These are phyloP conservation scores for Pyrus hybrid DNA, from an alignment of 331 rosid genomes.

Conservation along the genomic window DNA sequence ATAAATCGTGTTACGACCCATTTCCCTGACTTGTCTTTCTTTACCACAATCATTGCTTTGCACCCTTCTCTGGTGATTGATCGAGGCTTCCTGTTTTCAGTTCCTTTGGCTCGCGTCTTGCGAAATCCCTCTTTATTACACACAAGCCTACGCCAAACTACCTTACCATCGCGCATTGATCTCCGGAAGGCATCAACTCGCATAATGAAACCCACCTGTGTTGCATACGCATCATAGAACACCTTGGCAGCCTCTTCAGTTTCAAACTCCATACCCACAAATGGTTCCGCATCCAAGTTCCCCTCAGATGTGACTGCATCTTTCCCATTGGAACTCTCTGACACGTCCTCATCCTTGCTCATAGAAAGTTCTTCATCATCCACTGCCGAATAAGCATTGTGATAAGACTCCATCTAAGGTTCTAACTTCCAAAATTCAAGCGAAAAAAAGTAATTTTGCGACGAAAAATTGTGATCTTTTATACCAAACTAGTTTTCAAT, in stretches of 20 bases:
- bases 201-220: slow-evolving; percentile 38
- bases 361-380: slow-evolving; percentile 32
- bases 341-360: slow-evolving; percentile 21
- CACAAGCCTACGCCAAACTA: slow-evolving; percentile 47
- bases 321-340: slow-evolving; percentile 23
- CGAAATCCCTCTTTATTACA: slow-evolving; percentile 52
- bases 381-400: slow-evolving; percentile 29
- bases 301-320: slow-evolving; percentile 15
- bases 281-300: slow-evolving; percentile 27
- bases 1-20: slow-evolving; percentile 38
- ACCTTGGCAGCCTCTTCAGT: slow-evolving; percentile 37
- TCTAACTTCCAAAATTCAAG: not conserved
- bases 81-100: slow-evolving; percentile 43
- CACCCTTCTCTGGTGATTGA: slow-evolving; percentile 50
- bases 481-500: not conserved
- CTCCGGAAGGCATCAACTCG: slow-evolving; percentile 45
- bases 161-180: slow-evolving; percentile 42
- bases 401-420: not conserved
- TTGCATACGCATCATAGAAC: slow-evolving; percentile 43
- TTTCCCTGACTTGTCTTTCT: slow-evolving; percentile 36
- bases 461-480: not conserved
- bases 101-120: slow-evolving; percentile 33
- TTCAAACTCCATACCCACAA: slow-evolving; percentile 49
- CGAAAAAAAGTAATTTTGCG: not conserved
- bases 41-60: slow-evolving; percentile 41